These are phyloP conservation scores for Tulasnella sp. DNA, from an alignment of 768 basidiomycete species.

Conservation along the genomic window DNA sequence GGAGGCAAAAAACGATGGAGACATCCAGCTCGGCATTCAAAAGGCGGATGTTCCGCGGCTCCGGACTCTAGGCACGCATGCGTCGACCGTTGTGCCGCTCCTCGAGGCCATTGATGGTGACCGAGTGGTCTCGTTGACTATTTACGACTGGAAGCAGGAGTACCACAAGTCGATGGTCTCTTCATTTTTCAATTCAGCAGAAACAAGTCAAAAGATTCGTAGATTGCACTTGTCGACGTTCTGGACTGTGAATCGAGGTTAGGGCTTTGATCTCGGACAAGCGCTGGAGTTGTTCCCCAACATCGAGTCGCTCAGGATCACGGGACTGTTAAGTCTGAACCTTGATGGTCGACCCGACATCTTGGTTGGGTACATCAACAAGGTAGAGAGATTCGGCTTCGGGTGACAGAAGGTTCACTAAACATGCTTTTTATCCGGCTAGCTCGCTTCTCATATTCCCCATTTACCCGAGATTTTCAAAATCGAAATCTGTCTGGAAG, in stretches of 20 bases:
- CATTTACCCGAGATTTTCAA: too few species aligned
- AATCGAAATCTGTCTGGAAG: too few species aligned
- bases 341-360: too few species aligned
- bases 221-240: background rate
- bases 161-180: background rate
- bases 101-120: background rate
- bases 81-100: background rate
- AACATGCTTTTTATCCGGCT: too few species aligned
- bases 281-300: background rate
- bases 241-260: background rate
- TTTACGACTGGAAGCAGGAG: background rate
- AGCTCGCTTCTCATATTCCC: too few species aligned
- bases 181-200: background rate
- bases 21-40: background rate
- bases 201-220: background rate
- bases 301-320: background rate
- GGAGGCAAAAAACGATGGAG: too few species aligned
- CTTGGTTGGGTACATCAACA: too few species aligned
- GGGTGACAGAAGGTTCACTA: too few species aligned
- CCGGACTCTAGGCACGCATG: too few species aligned
- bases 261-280: background rate
- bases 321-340: background rate
- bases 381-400: background rate
- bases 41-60: background rate
- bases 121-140: background rate